phyloP scores from a whole-genome alignment of 306 rosid species.

The Psophocarpus tetragonolobus region DNA sequence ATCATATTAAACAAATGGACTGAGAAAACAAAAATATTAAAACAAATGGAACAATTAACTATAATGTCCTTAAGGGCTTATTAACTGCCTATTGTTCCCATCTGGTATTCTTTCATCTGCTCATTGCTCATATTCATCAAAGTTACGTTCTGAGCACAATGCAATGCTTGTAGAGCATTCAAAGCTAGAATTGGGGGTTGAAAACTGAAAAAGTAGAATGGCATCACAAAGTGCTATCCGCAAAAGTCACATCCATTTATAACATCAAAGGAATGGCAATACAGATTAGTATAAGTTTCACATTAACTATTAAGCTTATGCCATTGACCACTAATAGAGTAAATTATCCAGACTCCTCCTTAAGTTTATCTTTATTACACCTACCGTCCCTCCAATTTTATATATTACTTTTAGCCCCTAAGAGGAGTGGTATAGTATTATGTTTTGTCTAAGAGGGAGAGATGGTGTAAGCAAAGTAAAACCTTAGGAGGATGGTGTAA shows the following conservation, averaged over 20 bases:
- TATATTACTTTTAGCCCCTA: too few species aligned
- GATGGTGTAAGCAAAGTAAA: too few species aligned
- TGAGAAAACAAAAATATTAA: too few species aligned
- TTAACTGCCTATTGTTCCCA: not conserved
- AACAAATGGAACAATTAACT: not conserved
- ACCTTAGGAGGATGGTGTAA: too few species aligned
- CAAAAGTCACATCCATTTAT: not conserved
- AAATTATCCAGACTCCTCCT: too few species aligned
- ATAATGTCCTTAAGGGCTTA: not conserved
- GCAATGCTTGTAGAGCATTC: not conserved
- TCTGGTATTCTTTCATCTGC: not conserved
- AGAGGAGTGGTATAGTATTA: too few species aligned
- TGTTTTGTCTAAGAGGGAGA: too few species aligned
- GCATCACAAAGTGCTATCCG: not conserved
- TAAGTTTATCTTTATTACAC: too few species aligned
- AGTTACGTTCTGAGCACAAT: not conserved
- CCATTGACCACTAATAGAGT: too few species aligned
- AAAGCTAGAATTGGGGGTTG: not conserved
- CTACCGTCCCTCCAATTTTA: too few species aligned
- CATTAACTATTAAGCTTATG: not conserved
- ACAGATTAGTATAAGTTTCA: not conserved
- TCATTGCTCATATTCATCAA: not conserved
- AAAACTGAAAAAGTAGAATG: not conserved
- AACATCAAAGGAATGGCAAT: not conserved
- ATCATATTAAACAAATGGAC: not conserved